Percentiles rank a stretch among this genome's conserved stretches.
These are phyloP conservation scores for Erucastrum elatum DNA, from an alignment of 345 rosid species.

Conservation along the genomic window DNA sequence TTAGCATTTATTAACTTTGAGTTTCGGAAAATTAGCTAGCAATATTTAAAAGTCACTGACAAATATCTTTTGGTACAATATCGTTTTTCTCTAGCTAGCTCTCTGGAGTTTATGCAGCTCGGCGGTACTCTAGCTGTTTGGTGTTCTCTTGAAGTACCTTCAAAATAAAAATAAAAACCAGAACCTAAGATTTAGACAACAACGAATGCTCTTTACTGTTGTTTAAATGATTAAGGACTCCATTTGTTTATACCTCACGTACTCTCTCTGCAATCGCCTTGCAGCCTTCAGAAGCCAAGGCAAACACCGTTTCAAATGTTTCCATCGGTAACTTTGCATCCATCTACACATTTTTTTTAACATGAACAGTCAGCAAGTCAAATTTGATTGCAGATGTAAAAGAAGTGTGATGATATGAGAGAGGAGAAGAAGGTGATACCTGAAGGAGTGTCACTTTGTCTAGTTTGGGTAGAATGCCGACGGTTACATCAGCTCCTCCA, in stretches of 20 bases:
- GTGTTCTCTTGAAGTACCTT: conserved; percentile 79
- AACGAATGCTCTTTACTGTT: conserved; percentile 5
- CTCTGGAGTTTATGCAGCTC: conserved; percentile 47
- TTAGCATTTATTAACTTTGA: not conserved
- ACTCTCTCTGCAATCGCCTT: conserved; percentile 79
- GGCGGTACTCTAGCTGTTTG: conserved; percentile 73
- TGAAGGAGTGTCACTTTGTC: conserved; percentile 97
- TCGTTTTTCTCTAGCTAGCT: not conserved
- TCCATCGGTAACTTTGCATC: conserved; percentile 79
- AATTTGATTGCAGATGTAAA: not conserved
- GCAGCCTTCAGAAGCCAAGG: conserved; percentile 80
- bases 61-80: not conserved
- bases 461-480: conserved; percentile 78
- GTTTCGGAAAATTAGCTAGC: not conserved
- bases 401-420: not conserved
- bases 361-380: not conserved
- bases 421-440: conserved; percentile 47
- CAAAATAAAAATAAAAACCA: not conserved
- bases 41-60: not conserved
- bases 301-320: conserved; percentile 20
- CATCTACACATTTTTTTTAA: conserved; percentile 67
- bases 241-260: conserved; percentile 51
- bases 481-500: conserved; percentile 96
- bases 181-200: conserved; percentile 15
- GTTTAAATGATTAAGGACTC: not conserved